phyloP scores from a whole-genome alignment of 164 flowering plant genomes.

The Cinnamomum micranthum region DNA sequence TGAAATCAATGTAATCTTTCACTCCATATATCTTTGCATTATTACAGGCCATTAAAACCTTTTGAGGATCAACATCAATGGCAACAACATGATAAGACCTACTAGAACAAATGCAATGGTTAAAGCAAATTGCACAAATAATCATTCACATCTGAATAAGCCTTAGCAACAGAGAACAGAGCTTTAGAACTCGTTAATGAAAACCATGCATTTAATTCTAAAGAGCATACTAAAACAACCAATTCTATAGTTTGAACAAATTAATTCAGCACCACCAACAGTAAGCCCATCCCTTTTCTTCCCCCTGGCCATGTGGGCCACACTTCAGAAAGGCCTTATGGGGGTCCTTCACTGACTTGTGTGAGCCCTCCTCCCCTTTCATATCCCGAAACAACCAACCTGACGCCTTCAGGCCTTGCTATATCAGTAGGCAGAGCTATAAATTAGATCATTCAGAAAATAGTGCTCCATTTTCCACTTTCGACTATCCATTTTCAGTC shows the following conservation, averaged over 20 bases:
- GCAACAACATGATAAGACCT: constrained; percentile 52
- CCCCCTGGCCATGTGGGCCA: no score
- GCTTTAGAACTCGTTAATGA: no score
- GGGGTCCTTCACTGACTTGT: no score
- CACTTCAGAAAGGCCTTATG: no score
- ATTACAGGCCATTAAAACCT: constrained; percentile 36
- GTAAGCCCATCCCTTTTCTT: background rate
- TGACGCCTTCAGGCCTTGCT: no score
- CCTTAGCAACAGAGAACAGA: background rate
- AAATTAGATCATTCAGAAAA: no score
- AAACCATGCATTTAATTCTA: background rate
- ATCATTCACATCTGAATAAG: background rate
- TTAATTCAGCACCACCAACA: background rate
- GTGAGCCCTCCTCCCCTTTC: no score
- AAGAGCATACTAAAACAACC: background rate
- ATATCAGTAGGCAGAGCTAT: no score
- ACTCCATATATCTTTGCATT: constrained; percentile 65
- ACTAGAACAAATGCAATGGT: constrained; percentile 4
- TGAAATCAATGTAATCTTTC: constrained; percentile 48
- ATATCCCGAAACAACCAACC: no score
- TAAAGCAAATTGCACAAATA: background rate
- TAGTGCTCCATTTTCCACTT: no score
- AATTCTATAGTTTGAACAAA: background rate
- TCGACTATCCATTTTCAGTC: background rate
- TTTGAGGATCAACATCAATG: constrained; percentile 53